A percentile compares a stretch with the other conserved stretches of the same genome.
Evolutionary conservation across 2,329 filamentous ascomycete species (phyloP).

Genomic region (Magnaporthiopsis incrustans): DNA sequence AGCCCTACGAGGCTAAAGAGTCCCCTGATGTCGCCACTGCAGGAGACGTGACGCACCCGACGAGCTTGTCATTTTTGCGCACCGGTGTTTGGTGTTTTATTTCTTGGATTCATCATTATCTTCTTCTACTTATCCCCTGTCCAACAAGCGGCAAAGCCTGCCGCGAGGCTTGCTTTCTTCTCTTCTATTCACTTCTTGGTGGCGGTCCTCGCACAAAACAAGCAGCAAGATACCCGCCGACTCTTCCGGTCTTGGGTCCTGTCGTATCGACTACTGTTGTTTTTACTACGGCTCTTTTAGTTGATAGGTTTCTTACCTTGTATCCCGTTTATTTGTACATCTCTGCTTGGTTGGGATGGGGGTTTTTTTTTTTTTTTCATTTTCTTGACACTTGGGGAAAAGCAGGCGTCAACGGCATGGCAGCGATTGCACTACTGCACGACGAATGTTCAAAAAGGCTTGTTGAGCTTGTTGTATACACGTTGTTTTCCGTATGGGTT

Average conservation of each 20-base stretch:
- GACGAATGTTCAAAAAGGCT: background rate
- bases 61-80: background rate
- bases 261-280: background rate
- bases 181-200: background rate
- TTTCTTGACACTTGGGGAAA: background rate
- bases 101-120: conserved; percentile 6
- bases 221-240: background rate
- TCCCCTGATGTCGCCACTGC: conserved; percentile 42
- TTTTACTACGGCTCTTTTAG: background rate
- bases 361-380: background rate
- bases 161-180: background rate
- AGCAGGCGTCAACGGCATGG: background rate
- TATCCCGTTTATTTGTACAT: background rate
- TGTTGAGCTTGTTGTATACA: background rate
- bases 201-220: no score
- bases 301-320: background rate
- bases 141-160: background rate
- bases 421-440: background rate
- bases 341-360: background rate
- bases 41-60: conserved; percentile 22
- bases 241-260: background rate
- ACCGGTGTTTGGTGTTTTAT: background rate
- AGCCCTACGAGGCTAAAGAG: conserved; percentile 54
- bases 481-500: background rate
- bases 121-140: background rate